Evolutionary conservation across 495 filamentous ascomycete species (phyloP).

Genomic region (Penicillium canariense): DNA sequence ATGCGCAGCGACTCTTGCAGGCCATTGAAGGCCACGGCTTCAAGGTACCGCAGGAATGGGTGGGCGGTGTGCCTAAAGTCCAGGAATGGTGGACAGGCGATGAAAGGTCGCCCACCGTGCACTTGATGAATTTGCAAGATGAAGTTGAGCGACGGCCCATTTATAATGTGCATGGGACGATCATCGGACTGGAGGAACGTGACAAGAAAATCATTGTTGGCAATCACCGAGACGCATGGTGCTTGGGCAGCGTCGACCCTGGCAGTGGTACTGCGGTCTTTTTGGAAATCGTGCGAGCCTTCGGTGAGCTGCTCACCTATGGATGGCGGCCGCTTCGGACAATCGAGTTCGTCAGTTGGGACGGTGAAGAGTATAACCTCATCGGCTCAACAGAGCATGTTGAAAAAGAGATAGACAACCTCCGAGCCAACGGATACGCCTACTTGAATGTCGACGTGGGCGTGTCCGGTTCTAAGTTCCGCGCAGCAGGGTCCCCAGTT

Average conservation of each 20-base stretch:
- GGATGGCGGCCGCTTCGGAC: slow-evolving; percentile 92
- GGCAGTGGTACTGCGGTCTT: slow-evolving; percentile 89
- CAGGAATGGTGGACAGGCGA: slow-evolving; percentile 83
- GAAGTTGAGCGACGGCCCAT: slow-evolving; percentile 79
- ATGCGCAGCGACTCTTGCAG: slow-evolving; percentile 77
- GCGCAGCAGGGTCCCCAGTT: slow-evolving; percentile 73
- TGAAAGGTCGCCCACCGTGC: slow-evolving; percentile 68
- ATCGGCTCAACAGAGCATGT: slow-evolving; percentile 96
- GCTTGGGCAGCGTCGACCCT: slow-evolving; percentile 81
- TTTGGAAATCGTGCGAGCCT: slow-evolving; percentile 79
- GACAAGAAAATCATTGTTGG: slow-evolving; percentile 89
- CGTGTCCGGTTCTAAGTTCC: slow-evolving; percentile 70
- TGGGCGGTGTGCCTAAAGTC: slow-evolving; percentile 68
- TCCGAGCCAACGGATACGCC: slow-evolving; percentile 64
- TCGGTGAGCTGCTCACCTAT: slow-evolving; percentile 66
- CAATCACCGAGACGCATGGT: slow-evolving; percentile 92
- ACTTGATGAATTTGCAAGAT: slow-evolving; percentile 85
- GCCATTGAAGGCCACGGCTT: slow-evolving; percentile 74
- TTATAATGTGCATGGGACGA: slow-evolving; percentile 83
- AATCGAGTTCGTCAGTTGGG: slow-evolving; percentile 95
- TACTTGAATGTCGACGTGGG: slow-evolving; percentile 94
- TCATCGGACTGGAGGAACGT: slow-evolving; percentile 74
- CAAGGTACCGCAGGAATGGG: slow-evolving; percentile 69
- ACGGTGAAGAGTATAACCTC: slow-evolving; percentile 87
- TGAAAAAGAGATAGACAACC: slow-evolving; percentile 59